Base-by-base conservation (phyloP, 2,329 filamentous ascomycete genomes). In the Pseudogymnoascus sp. region DNA sequence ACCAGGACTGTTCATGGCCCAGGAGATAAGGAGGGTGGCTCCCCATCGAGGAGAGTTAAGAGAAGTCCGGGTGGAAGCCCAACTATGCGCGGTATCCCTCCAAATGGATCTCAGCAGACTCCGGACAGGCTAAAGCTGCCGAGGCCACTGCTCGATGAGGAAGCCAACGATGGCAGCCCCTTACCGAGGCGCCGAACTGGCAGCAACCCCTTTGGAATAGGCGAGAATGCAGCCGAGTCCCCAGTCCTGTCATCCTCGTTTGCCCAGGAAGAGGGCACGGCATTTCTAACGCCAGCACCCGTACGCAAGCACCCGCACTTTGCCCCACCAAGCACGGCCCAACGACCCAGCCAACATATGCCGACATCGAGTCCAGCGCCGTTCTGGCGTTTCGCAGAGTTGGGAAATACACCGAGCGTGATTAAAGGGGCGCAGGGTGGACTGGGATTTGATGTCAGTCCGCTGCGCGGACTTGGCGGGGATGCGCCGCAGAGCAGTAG, bases 311-410 rank as follows among this genome's bases (percentile, higher is more conserved):
- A 89, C 63, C 89, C 89, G 28, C 83, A 82, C 65, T 79, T 92
- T 38, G 88, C 86, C 1, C 90, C 90, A 28, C 89, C 89, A 0
- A 91, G 87, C 67, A 92, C 89, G 5, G 84, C 88, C 4, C 88
- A 92, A 69, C 79, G 89, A 60, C 90, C 90, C 8, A 92, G 88
- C 69, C 88, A 91, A 68, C 89, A 90, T 71, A 90, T 92, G 82
- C 88, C 89, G 33, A 91, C 90, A 48, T 90, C 86, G 66, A 91
- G 88, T 30, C 90, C 90, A 0, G 90, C 90, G 0, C 89, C 89
- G 0, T 94, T 95, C 72, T 95, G 90, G 90, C 91, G 89, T 71
- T 94, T 89, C 72, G 85, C 88, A 38, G 88, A 91, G 65, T 81
- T 90, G 61, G 82, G 82, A 23, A 89, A 84, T 71, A 92, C 88